Conservation (phyloP, 208 protist genomes). For the Tritrichomonas foetus region DNA sequence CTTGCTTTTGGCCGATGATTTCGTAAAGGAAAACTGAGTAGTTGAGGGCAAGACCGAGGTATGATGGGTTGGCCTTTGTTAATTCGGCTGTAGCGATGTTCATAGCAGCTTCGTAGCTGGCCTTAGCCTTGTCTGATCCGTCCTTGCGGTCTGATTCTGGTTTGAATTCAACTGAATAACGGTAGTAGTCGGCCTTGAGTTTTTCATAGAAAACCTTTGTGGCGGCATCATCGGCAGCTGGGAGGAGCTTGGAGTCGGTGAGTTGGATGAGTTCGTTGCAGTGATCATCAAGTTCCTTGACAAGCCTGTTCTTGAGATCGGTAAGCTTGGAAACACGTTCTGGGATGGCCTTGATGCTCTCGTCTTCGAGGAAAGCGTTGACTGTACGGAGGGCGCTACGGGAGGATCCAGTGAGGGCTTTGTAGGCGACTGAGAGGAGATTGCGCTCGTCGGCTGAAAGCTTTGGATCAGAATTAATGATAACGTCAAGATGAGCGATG, state of each 20-base stretch:
- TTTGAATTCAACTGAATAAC: constrained; percentile 33
- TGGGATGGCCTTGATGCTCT: background rate
- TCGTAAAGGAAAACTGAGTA: constrained; percentile 61
- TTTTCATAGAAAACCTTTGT: constrained; percentile 31
- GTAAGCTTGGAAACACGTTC: background rate
- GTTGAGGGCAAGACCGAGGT: constrained; percentile 66
- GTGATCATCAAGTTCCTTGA: background rate
- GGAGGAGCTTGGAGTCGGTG: background rate
- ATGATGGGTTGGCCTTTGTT: background rate
- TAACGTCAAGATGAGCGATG: background rate
- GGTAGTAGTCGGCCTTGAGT: constrained; percentile 28
- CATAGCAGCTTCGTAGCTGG: constrained; percentile 47
- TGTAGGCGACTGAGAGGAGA: background rate
- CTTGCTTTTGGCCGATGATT: constrained; percentile 41
- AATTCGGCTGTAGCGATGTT: background rate
- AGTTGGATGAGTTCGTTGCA: constrained; percentile 6
- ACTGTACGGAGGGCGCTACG: background rate
- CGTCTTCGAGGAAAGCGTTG: background rate
- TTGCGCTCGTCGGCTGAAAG: background rate
- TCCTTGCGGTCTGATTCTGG: background rate
- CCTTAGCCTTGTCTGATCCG: constrained; percentile 46
- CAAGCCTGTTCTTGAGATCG: background rate
- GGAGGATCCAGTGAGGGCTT: background rate
- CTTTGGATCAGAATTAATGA: background rate
- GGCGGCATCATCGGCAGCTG: background rate